phyloP scores from a whole-genome alignment of 257 asterid species.

The Prunella vulgaris region DNA sequence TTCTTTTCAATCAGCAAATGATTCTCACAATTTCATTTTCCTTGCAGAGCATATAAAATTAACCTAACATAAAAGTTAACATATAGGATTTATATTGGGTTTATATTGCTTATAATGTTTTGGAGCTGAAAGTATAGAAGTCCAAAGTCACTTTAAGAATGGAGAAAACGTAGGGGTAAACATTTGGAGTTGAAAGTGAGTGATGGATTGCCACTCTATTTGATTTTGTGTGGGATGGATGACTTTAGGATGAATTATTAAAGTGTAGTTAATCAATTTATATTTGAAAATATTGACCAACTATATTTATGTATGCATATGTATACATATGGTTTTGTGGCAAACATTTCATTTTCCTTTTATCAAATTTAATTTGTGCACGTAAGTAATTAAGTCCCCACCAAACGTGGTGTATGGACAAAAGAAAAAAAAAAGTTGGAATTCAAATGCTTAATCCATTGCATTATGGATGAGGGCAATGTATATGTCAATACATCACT shows the following conservation, averaged over 20 bases:
- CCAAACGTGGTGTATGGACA: conserved; percentile 9
- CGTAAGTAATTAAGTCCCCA: conserved; percentile 20
- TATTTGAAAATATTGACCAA: neutral
- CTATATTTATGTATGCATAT: neutral
- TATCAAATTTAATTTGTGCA: neutral
- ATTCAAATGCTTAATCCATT: conserved; percentile 7
- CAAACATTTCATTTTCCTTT: conserved; percentile 6
- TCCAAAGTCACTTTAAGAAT: neutral
- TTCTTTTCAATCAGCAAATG: neutral
- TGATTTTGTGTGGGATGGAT: neutral
- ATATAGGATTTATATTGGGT: neutral
- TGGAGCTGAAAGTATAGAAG: neutral
- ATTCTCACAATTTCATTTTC: neutral
- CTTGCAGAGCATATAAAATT: neutral
- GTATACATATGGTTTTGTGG: conserved; percentile 16
- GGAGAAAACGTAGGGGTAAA: neutral
- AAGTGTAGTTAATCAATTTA: neutral
- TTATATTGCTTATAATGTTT: no score
- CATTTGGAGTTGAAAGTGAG: neutral
- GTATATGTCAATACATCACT: neutral
- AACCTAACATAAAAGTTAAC: neutral
- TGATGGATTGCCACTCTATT: neutral
- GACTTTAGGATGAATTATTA: conserved; percentile 10
- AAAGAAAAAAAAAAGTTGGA: neutral
- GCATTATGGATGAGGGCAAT: conserved; percentile 11